These are phyloP conservation scores for Tetrapisispora phaffii DNA, from an alignment of 805 yeast species.

Conservation along the genomic window DNA sequence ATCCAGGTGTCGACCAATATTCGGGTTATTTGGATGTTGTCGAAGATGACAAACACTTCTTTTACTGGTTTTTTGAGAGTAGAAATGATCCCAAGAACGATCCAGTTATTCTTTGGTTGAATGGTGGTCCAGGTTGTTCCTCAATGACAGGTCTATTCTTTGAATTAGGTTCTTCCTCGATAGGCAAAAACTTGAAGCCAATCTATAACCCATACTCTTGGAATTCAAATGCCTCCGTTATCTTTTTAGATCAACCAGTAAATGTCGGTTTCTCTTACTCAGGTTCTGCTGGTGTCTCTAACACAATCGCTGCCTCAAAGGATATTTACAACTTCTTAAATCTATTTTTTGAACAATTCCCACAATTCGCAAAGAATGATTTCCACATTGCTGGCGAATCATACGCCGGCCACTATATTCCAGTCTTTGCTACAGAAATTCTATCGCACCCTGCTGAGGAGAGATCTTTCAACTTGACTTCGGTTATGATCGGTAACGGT, in stretches of 20 bases:
- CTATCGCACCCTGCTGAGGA: conserved; percentile 48
- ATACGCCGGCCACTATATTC: conserved; percentile 79
- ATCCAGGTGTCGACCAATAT: conserved; percentile 59
- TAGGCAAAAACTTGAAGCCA: conserved; percentile 58
- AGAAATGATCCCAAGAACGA: conserved; percentile 79
- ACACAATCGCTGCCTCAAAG: conserved; percentile 73
- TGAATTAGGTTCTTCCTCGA: conserved; percentile 82
- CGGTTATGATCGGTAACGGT: conserved; percentile 85
- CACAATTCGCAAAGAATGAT: conserved; percentile 49
- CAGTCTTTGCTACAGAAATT: conserved; percentile 77
- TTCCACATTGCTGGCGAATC: conserved; percentile 83
- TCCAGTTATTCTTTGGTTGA: conserved; percentile 80
- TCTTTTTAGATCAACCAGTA: conserved; percentile 89
- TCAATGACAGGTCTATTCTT: conserved; percentile 83
- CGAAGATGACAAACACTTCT: conserved; percentile 67
- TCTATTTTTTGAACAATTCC: conserved; percentile 75
- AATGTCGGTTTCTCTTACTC: conserved; percentile 79
- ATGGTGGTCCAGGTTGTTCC: conserved; percentile 96
- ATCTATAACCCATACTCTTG: conserved; percentile 74
- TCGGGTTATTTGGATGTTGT: conserved; percentile 75
- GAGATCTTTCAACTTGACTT: conserved; percentile 53
- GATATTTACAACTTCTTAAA: conserved; percentile 81
- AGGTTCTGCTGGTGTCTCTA: conserved; percentile 42
- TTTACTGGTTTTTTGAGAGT: conserved; percentile 90
- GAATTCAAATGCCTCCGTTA: conserved; percentile 84